Evolutionary conservation across 148 eudicot genomes (phyloP).

Genomic region (Rhododendron henanense): DNA sequence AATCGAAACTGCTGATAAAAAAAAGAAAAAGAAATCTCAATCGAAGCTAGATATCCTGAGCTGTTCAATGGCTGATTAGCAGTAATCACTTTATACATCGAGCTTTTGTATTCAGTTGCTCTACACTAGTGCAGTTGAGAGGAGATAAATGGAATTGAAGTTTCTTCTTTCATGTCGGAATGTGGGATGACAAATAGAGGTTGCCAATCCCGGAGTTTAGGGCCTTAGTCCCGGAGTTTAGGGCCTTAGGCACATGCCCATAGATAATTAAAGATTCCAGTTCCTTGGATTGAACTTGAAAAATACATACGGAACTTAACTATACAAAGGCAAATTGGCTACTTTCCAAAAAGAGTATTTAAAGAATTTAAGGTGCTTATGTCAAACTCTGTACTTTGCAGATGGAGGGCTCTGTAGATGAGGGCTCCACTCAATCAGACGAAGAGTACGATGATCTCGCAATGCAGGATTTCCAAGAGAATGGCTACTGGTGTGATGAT

Average conservation of each 20-base stretch:
- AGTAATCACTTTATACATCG: neutral
- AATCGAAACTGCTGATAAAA: too few species aligned
- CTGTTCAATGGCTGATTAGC: neutral
- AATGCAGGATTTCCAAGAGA: conserved; percentile 62
- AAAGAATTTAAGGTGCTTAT: neutral
- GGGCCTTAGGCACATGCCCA: neutral
- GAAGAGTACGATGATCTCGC: conserved; percentile 96
- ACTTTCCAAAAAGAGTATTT: neutral
- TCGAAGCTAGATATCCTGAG: too few species aligned
- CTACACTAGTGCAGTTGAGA: neutral
- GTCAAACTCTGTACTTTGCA: conserved; percentile 17
- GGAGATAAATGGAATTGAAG: neutral
- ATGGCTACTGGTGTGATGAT: conserved; percentile 49
- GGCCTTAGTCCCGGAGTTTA: neutral
- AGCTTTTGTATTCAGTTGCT: neutral
- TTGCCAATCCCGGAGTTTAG: neutral
- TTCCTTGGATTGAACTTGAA: neutral
- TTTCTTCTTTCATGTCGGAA: neutral
- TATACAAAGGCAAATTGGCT: neutral
- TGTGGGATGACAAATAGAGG: neutral
- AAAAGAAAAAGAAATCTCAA: neutral
- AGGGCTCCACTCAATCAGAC: conserved; percentile 79
- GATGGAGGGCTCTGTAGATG: conserved; percentile 98
- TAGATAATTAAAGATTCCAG: neutral
- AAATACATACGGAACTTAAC: neutral